phyloP scores from a whole-genome alignment of 768 basidiomycete species.

The Leccinum obscurum region DNA sequence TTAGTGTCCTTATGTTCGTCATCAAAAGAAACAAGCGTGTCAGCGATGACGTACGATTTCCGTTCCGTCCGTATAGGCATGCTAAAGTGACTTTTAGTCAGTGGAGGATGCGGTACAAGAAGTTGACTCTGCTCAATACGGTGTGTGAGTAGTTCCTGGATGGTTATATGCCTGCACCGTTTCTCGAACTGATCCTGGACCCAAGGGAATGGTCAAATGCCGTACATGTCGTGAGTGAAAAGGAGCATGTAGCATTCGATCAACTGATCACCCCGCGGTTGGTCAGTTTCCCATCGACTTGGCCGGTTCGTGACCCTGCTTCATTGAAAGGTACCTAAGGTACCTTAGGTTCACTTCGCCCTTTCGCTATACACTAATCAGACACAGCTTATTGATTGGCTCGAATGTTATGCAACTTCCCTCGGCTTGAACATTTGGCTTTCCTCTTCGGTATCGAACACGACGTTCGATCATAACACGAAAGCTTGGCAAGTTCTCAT shows the following conservation, averaged over 20 bases:
- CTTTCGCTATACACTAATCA: background rate
- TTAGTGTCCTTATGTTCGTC: constrained; percentile 54
- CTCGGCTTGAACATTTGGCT: constrained; percentile 67
- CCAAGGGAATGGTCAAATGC: constrained; percentile 52
- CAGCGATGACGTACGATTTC: constrained; percentile 42
- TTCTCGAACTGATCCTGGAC: background rate
- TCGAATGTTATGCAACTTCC: constrained; percentile 57
- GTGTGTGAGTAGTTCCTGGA: constrained; percentile 40
- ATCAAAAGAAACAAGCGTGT: constrained; percentile 51
- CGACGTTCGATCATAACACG: constrained; percentile 36
- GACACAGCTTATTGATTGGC: constrained; percentile 56
- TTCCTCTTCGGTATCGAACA: constrained; percentile 39
- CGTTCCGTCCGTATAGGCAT: background rate
- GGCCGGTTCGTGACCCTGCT: constrained; percentile 52
- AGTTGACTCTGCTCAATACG: constrained; percentile 53
- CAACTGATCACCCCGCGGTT: background rate
- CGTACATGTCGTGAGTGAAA: constrained; percentile 49
- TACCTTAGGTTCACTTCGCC: background rate
- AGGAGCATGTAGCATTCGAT: background rate
- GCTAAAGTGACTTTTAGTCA: constrained; percentile 14
- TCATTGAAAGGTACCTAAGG: constrained; percentile 39
- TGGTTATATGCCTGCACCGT: constrained; percentile 6
- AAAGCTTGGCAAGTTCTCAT: constrained; percentile 46
- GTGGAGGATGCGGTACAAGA: constrained; percentile 63
- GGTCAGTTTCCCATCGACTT: constrained; percentile 51